Evolutionary conservation across 257 asterid genomes (phyloP).

Genomic region (Gentiana straminea): DNA sequence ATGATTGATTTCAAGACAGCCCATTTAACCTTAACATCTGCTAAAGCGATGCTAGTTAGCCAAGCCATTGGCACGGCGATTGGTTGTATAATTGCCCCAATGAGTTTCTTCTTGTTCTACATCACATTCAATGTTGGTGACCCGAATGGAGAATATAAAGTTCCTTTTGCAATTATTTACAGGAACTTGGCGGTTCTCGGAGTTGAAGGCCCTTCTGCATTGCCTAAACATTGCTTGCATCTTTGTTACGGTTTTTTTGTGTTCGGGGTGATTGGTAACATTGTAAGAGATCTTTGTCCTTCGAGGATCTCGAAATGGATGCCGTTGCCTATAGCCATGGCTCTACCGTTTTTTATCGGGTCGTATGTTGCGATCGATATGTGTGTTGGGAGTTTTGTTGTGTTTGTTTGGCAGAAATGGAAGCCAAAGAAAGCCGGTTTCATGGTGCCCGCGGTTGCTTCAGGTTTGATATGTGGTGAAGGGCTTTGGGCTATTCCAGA

Average conservation of each 20-base stretch:
- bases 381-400: slow-evolving; percentile 62
- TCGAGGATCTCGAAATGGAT: slow-evolving; percentile 28
- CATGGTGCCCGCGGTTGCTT: slow-evolving; percentile 53
- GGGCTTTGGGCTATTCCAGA: slow-evolving; percentile 66
- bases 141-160: slow-evolving; percentile 32
- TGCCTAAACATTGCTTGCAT: slow-evolving; percentile 42
- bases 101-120: slow-evolving; percentile 51
- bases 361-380: slow-evolving; percentile 57
- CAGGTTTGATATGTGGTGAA: slow-evolving; percentile 66
- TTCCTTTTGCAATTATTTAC: slow-evolving; percentile 38
- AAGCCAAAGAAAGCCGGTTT: slow-evolving; percentile 25
- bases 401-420: slow-evolving; percentile 26
- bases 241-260: slow-evolving; percentile 27
- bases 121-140: slow-evolving; percentile 31
- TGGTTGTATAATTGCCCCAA: slow-evolving; percentile 55
- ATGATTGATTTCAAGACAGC: slow-evolving; percentile 81
- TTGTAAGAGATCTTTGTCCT: slow-evolving; percentile 26
- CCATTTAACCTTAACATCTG: slow-evolving; percentile 52
- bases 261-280: slow-evolving; percentile 18
- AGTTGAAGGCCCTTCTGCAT: slow-evolving; percentile 44
- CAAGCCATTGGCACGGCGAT: slow-evolving; percentile 60
- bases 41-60: slow-evolving; percentile 58
- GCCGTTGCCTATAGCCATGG: slow-evolving; percentile 79
- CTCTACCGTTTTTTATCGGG: slow-evolving; percentile 61
- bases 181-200: slow-evolving; percentile 49